These are phyloP conservation scores for Angomonas ambiguus DNA, from an alignment of 208 protist species.

Conservation along the genomic window DNA sequence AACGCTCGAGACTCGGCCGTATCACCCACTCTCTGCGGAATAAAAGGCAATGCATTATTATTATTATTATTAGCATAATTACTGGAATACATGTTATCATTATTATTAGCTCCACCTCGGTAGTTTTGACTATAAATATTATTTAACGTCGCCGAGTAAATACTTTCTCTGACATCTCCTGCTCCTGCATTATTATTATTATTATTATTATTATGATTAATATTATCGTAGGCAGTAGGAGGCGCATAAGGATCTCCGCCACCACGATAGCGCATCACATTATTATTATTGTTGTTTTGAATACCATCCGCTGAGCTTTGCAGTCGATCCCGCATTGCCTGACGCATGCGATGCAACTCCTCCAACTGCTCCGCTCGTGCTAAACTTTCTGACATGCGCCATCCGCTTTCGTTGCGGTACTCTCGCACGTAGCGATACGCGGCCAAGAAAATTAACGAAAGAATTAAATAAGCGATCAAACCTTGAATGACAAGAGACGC, in stretches of 20 bases:
- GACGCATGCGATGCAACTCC: constrained; percentile 65
- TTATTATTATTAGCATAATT: too few relatives aligned
- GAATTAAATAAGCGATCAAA: constrained; percentile 60
- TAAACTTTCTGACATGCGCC: constrained; percentile 70
- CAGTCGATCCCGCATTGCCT: constrained; percentile 62
- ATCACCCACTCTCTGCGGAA: constrained; percentile 29
- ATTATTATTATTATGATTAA: constrained; percentile 2
- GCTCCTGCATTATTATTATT: background rate
- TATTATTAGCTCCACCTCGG: background rate
- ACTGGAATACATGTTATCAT: too few relatives aligned
- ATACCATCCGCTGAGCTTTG: constrained; percentile 9
- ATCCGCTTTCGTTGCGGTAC: constrained; percentile 69
- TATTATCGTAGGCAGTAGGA: background rate
- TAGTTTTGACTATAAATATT: constrained; percentile 1
- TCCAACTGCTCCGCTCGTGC: constrained; percentile 72
- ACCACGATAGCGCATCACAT: background rate
- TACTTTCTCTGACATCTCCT: background rate
- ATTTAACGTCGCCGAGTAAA: background rate
- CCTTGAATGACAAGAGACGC: constrained; percentile 48
- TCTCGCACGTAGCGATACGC: constrained; percentile 62
- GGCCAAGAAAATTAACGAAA: constrained; percentile 52
- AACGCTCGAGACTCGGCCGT: constrained; percentile 42
- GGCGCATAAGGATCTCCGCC: background rate
- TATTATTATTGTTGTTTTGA: constrained; percentile 1
- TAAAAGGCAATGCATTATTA: too few relatives aligned